Evolutionary conservation across 1,284 basidiomycete species (phyloP), one percentile per base, ranked within the genome.

Genomic region (Taiwanofungus camphoratus): DNA sequence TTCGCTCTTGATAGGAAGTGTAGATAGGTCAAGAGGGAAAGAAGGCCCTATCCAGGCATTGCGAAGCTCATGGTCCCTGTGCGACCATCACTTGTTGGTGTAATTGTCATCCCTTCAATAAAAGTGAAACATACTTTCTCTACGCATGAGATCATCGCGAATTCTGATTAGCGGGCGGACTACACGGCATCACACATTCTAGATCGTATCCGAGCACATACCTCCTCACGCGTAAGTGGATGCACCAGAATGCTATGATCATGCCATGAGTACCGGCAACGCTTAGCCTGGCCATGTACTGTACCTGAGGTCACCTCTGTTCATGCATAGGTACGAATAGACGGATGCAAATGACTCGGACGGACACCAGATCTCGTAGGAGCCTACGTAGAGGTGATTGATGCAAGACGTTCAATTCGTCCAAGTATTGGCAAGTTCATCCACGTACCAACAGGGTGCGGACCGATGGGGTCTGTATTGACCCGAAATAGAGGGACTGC

Each of bases 301-400:
- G 20, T 27, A 86, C 84, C 84, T 87, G 26, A 87, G 63, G 33
- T 72, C 54, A 4, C 82, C 83, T 41, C 77, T 70, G 57, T 87
- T 76, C 59, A 79, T 62, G 50, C 73, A 78, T 15, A 88, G 68
- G 48, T 86, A 87, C 12, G 84, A 87, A 55, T 78, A 88, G 11
- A 87, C 77, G 0, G 80, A 70, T 0, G 71, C 63, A 55, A 87
- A 87, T 1, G 83, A 84, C 51, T 84, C 80, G 0, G 74, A 70
- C 0, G 84, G 85, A 23, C 71, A 76, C 84, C 84, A 87, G 19
- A 87, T 80, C 53, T 87, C 85, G 53, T 86, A 87, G 1, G 83
- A 85, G 12, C 82, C 82, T 85, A n/a, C 7, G n/a, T 8, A 36
- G 13, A 52, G 2, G 34, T 44, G 45, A 49, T 15, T n/a, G 26